These are phyloP conservation scores for Phytopythium delawarense DNA, from an alignment of 352 stramenopile genomes.

Conservation along the genomic window DNA sequence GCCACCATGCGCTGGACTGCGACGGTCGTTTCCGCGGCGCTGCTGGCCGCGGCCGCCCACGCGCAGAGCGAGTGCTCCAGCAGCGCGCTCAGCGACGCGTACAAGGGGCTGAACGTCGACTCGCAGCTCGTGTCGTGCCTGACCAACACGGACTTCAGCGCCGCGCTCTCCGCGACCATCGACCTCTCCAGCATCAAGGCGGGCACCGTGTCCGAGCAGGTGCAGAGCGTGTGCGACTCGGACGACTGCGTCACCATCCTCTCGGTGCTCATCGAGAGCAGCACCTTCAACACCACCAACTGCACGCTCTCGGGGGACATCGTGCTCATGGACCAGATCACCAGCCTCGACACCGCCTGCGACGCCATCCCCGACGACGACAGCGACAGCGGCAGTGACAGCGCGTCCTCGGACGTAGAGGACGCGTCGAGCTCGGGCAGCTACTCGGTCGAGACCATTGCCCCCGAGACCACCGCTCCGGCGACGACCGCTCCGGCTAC, in stretches of 20 bases:
- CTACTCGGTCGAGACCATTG: background rate
- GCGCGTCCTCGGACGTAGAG: slow-evolving; percentile 3
- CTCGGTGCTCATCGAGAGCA: slow-evolving; percentile 34
- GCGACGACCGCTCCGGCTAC: slow-evolving; percentile 9
- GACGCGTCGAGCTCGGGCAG: background rate
- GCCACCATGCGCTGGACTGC: slow-evolving; percentile 7
- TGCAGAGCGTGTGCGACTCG: slow-evolving; percentile 37
- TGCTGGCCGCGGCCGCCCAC: slow-evolving; percentile 13
- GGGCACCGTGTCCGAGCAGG: slow-evolving; percentile 27
- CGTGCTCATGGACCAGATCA: slow-evolving; percentile 45
- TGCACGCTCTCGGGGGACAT: slow-evolving; percentile 48
- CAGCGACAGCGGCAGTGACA: slow-evolving; percentile 3
- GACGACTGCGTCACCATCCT: slow-evolving; percentile 39
- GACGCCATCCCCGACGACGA: slow-evolving; percentile 16
- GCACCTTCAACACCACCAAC: slow-evolving; percentile 48
- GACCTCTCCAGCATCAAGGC: slow-evolving; percentile 32
- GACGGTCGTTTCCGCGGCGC: slow-evolving; percentile 16
- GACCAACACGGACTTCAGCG: slow-evolving; percentile 42
- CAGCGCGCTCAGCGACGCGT: slow-evolving; percentile 41
- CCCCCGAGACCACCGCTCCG: slow-evolving; percentile 1
- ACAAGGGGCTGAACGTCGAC: slow-evolving; percentile 47
- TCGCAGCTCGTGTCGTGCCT: slow-evolving; percentile 43
- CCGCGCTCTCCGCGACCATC: slow-evolving; percentile 40
- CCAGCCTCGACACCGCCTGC: slow-evolving; percentile 36
- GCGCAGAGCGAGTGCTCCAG: slow-evolving; percentile 33